Conservation (phyloP, 2,329 filamentous ascomycete genomes). For the Zalaria obscura region DNA sequence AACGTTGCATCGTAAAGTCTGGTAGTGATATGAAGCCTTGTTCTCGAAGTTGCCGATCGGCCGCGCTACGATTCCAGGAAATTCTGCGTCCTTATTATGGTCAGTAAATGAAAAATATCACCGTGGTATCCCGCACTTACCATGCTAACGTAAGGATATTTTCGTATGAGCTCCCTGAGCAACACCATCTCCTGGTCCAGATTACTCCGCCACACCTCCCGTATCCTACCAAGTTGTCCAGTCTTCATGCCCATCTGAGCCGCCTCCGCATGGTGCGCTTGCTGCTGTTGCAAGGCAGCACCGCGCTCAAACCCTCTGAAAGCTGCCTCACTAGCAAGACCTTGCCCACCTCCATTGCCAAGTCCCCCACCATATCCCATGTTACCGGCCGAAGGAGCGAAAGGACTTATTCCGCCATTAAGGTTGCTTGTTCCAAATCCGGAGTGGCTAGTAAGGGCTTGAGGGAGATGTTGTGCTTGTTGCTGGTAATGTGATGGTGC, state of each 20-base stretch:
- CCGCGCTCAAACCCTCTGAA: slow-evolving; percentile 77
- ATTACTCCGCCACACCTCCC: slow-evolving; percentile 92
- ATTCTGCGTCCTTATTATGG: slow-evolving; percentile 73
- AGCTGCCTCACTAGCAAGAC: slow-evolving; percentile 73
- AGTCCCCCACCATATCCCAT: slow-evolving; percentile 26
- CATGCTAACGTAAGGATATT: slow-evolving; percentile 95
- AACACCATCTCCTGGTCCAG: slow-evolving; percentile 80
- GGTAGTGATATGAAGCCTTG: slow-evolving; percentile 97
- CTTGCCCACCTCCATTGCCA: slow-evolving; percentile 33
- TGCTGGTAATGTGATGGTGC: slow-evolving; percentile 26
- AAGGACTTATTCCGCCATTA: slow-evolving; percentile 24
- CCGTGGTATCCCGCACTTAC: slow-evolving; percentile 39
- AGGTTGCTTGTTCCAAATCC: slow-evolving; percentile 41
- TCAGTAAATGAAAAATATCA: neutral
- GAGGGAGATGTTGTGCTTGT: slow-evolving; percentile 25
- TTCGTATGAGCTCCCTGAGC: slow-evolving; percentile 69
- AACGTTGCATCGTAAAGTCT: slow-evolving; percentile 92
- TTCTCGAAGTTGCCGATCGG: slow-evolving; percentile 84
- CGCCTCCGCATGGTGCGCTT: slow-evolving; percentile 25
- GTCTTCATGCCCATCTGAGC: slow-evolving; percentile 34
- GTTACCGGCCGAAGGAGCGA: slow-evolving; percentile 35
- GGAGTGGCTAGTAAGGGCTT: slow-evolving; percentile 51
- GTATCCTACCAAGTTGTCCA: slow-evolving; percentile 63
- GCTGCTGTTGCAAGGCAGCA: slow-evolving; percentile 37
- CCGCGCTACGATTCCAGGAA: slow-evolving; percentile 90